These are phyloP conservation scores for Lactarius vividus DNA, from an alignment of 768 basidiomycete species.

Conservation along the genomic window DNA sequence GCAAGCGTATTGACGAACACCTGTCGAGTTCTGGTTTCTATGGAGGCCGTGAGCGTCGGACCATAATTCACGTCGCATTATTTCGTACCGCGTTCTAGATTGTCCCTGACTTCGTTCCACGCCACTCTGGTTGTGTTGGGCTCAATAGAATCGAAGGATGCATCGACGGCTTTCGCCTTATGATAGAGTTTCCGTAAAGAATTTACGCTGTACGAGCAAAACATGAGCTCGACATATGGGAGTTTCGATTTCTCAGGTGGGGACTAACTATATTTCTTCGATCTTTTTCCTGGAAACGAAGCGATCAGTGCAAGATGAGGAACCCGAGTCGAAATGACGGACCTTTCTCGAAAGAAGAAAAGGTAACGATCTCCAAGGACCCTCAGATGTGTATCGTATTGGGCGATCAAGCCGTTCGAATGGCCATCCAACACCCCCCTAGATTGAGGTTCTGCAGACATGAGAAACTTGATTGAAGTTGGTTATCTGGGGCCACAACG, in stretches of 20 bases:
- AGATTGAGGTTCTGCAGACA: constrained; percentile 18
- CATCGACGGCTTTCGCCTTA: constrained; percentile 67
- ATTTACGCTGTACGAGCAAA: constrained; percentile 52
- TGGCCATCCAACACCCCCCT: constrained; percentile 21
- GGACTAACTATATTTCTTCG: constrained; percentile 78
- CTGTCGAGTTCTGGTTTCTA: constrained; percentile 79
- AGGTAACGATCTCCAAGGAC: constrained; percentile 75
- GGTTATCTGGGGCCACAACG: not conserved
- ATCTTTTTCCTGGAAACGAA: constrained; percentile 59
- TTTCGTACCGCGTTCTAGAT: constrained; percentile 67
- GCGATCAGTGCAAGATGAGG: constrained; percentile 19
- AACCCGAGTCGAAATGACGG: constrained; percentile 28
- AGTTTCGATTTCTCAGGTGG: constrained; percentile 16
- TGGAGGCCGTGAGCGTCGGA: not conserved
- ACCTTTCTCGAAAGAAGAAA: constrained; percentile 85
- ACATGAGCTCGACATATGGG: not conserved
- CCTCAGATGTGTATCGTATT: constrained; percentile 71
- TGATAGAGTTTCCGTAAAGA: constrained; percentile 70
- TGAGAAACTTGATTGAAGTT: not conserved
- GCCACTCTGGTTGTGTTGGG: constrained; percentile 62
- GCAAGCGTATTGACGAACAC: constrained; percentile 75
- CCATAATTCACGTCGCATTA: not conserved
- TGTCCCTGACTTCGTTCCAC: constrained; percentile 85
- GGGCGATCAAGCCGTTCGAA: constrained; percentile 49
- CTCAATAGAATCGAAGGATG: constrained; percentile 66